These are phyloP conservation scores for Rauvolfia tetraphylla DNA, from an alignment of 257 asterid genomes.

Conservation along the genomic window DNA sequence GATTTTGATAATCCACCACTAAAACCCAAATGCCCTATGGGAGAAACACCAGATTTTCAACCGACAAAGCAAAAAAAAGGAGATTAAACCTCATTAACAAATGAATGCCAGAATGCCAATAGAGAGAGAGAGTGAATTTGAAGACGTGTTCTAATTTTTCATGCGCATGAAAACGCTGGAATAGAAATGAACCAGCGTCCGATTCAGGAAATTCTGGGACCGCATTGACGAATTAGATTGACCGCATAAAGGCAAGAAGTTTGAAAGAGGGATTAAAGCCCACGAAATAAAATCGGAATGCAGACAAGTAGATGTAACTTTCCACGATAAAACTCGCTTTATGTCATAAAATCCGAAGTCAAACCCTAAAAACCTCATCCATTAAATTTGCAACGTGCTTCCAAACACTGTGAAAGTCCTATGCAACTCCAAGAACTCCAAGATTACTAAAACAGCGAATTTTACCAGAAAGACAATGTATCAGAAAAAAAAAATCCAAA, in stretches of 20 bases:
- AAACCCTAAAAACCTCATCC: constrained; percentile 33
- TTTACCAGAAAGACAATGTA: background rate
- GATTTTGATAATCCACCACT: background rate
- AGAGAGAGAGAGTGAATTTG: background rate
- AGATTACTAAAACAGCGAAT: background rate
- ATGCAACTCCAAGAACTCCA: background rate
- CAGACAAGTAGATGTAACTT: background rate
- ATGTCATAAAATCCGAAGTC: constrained; percentile 32
- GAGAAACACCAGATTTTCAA: too few relatives aligned
- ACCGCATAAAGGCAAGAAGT: too few relatives aligned
- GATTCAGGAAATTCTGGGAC: background rate
- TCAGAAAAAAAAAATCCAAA: background rate
- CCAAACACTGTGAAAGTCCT: background rate
- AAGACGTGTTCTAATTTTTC: background rate
- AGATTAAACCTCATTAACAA: background rate
- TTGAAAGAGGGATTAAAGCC: background rate
- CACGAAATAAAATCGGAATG: background rate
- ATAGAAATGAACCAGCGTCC: background rate
- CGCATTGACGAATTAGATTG: constrained; percentile 12
- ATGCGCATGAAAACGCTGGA: constrained; percentile 5
- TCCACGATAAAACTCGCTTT: constrained; percentile 7
- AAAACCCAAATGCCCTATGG: too few relatives aligned
- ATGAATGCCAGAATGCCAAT: too few relatives aligned
- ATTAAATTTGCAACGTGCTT: background rate
- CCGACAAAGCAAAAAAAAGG: background rate